Percentiles rank a stretch among this genome's conserved stretches.
Evolutionary conservation across 805 yeast genomes (phyloP).

Genomic region (Pichia ethanolica): DNA sequence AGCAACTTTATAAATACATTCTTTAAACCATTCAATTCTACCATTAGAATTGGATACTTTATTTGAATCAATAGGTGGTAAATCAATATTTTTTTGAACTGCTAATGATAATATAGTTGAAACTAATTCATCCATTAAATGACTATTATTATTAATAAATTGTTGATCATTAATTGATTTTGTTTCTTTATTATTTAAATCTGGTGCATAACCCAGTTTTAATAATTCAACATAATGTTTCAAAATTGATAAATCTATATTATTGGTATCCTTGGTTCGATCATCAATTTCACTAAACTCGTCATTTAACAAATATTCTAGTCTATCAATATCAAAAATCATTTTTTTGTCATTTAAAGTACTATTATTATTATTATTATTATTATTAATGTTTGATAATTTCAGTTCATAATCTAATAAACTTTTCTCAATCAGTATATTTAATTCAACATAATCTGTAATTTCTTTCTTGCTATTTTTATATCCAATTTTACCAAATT

Average conservation of each 20-base stretch:
- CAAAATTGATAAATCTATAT: background rate
- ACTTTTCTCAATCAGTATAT: constrained; percentile 13
- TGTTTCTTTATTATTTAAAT: background rate
- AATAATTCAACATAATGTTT: constrained; percentile 11
- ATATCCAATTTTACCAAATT: background rate
- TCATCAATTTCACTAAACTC: background rate
- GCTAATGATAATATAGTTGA: constrained; percentile 41
- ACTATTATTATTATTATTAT: too few species aligned
- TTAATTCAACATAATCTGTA: constrained; percentile 9
- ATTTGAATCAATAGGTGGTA: constrained; percentile 29
- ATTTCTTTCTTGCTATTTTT: background rate
- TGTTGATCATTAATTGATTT: too few species aligned
- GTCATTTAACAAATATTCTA: background rate
- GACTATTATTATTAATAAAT: background rate
- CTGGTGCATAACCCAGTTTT: constrained; percentile 11
- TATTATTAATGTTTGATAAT: background rate
- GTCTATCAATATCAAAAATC: background rate
- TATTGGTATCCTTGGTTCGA: background rate
- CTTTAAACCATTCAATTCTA: constrained; percentile 25
- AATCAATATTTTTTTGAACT: constrained; percentile 32
- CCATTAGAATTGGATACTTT: constrained; percentile 18
- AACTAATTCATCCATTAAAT: constrained; percentile 36
- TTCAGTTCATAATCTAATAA: constrained; percentile 9
- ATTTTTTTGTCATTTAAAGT: background rate
- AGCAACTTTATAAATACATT: constrained; percentile 19